phyloP scores from a whole-genome alignment of 495 filamentous ascomycete genomes.

The Aspergillus cristatus region DNA sequence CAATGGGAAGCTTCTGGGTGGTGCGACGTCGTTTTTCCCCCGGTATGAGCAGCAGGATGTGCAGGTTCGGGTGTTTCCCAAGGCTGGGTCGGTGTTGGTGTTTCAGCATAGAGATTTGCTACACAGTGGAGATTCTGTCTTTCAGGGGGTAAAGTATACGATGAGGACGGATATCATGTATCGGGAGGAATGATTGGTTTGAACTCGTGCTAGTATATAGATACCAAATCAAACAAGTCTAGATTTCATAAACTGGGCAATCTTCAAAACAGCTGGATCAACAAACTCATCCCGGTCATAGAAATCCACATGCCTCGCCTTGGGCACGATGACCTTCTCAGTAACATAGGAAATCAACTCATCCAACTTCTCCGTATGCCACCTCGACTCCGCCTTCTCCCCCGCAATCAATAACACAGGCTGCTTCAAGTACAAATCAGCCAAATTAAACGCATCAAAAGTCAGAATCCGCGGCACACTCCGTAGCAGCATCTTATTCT shows the following conservation, averaged over 20 bases:
- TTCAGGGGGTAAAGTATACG: constrained; percentile 60
- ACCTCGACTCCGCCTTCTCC: constrained; percentile 4
- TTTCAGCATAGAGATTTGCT: constrained; percentile 64
- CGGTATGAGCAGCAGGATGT: constrained; percentile 33
- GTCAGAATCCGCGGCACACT: constrained; percentile 5
- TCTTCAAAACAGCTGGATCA: too few relatives aligned
- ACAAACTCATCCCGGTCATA: constrained; percentile 1
- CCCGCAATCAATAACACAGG: constrained; percentile 6
- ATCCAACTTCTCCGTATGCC: constrained; percentile 7
- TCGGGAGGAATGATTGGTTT: not conserved
- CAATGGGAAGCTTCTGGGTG: constrained; percentile 31
- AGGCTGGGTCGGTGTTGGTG: constrained; percentile 59
- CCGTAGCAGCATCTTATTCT: constrained; percentile 4
- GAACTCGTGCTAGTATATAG: too few relatives aligned
- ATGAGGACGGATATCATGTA: constrained; percentile 74
- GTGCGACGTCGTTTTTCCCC: constrained; percentile 52
- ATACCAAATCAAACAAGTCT: too few relatives aligned
- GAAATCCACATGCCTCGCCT: constrained; percentile 7
- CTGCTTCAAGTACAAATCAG: constrained; percentile 5
- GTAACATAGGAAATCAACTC: constrained; percentile 3
- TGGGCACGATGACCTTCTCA: constrained; percentile 4
- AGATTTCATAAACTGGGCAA: too few relatives aligned
- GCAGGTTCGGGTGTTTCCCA: constrained; percentile 55
- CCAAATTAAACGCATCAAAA: constrained; percentile 6
- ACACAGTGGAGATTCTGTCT: constrained; percentile 66